A percentile compares a stretch with the other conserved stretches of the same genome.
phyloP scores from a whole-genome alignment of 257 asterid genomes.

The Scutellaria baicalensis region DNA sequence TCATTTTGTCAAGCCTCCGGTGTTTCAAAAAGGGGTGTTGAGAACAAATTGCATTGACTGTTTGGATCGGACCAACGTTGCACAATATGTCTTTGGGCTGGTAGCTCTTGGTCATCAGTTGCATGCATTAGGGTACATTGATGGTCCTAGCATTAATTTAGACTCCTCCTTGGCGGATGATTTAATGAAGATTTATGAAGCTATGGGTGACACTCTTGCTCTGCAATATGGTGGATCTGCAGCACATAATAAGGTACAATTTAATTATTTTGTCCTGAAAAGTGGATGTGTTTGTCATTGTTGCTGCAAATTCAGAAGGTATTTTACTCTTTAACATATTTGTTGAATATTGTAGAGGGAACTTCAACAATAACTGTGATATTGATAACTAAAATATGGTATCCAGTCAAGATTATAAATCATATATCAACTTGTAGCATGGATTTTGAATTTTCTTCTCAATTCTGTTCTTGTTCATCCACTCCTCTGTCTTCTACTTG shows the following conservation, averaged over 20 bases:
- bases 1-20: constrained; percentile 30
- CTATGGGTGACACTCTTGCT: constrained; percentile 96
- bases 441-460: background rate
- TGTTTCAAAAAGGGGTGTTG: constrained; percentile 77
- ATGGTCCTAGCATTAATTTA: constrained; percentile 37
- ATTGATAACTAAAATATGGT: background rate
- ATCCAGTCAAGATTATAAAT: background rate
- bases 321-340: background rate
- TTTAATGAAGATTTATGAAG: constrained; percentile 79
- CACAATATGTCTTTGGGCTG: constrained; percentile 87
- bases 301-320: background rate
- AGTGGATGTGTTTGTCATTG: background rate
- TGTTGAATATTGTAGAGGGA: background rate
- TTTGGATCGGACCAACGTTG: constrained; percentile 93
- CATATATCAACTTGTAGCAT: background rate
- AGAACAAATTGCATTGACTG: constrained; percentile 98
- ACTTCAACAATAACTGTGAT: background rate
- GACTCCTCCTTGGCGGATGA: constrained; percentile 65
- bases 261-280: background rate
- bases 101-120: constrained; percentile 84
- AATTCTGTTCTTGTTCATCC: background rate
- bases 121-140: constrained; percentile 59
- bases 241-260: constrained; percentile 87
- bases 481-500: constrained; percentile 14
- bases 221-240: constrained; percentile 96